Evolutionary conservation across 495 filamentous ascomycete genomes (phyloP), one percentile per base, ranked within the genome.

Genomic region (Amphirosellinia nigrospora): DNA sequence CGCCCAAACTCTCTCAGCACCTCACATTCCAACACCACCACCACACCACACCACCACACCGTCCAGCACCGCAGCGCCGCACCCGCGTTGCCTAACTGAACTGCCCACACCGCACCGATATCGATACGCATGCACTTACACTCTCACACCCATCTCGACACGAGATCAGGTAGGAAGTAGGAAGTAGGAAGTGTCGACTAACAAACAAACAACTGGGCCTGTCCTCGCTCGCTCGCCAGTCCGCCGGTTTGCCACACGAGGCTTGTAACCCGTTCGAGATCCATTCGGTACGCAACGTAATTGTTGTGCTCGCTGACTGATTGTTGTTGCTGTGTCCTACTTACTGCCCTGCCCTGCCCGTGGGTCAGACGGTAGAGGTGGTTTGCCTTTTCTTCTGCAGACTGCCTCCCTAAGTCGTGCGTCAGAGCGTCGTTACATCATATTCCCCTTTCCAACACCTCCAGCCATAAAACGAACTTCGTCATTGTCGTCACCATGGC

Each of bases 401-500:
- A 70, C 74, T 76, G 72, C 72, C 74, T 76, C 72, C 73, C 69
- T 73, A 78, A 74, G 64, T 71, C 64, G 74, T 76, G 72, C 74
- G 74, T 76, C 74, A 73, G 74, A 74, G 63, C 72, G 64, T 75
- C 52, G 76, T 78, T 78, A 78, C 76, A 78, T 78, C 76, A 78
- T 78, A 78, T 76, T 73, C 66, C 74, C 71, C 43, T 74, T 68
- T 66, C 71, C 69, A 55, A 69, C 68, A 68, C 46, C 70, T 62
- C 46, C 60, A 68, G 60, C 67, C 69, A 68, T 76, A 74, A 74
- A 76, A 68, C 62, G 72, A 73, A 76, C 76, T 71, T 76, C 76
- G 76, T 78, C 76, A 78, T 76, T 71, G 76, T 74, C 72, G 74
- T 76, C 76, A 78, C 76, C 53, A 78, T 78, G 76, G 71, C 76